Base-by-base conservation (phyloP, 176 grass and related monocot genomes). In the Carex cristatella region DNA sequence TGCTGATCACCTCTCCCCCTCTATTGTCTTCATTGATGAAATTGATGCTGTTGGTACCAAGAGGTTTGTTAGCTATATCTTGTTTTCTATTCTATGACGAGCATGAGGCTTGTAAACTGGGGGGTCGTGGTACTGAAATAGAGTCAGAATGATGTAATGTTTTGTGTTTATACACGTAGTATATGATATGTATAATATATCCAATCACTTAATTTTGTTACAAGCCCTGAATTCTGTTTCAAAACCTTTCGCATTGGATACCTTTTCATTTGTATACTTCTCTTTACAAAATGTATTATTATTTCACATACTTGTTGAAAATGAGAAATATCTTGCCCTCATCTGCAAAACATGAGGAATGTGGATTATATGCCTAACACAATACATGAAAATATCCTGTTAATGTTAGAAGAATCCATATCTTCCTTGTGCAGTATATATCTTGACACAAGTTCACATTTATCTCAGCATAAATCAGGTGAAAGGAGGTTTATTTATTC, bases 21-120 rank as follows among this genome's bases (percentile, higher is more conserved):
- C 94, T 0, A 96, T 96, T 64, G 94, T 96, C 76, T 96, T 96
- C 80, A 96, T 96, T 79, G 94, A 96, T 85, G 94, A 96, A 79
- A 96, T 96, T 0, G 94, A 96, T 82, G 94, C 94, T 5, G 87
- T 96, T 84, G 94, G 94, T 85, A 96, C 94, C 70, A 96, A 96
- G 85, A 96, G 94, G 87, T 94, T 81, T 60, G 70, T 83, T 44
- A 66, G 28, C 40, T 14, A 51, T 77, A 44, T 82, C 11, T 61
- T 37, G 35, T 76, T 54, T 76, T 76, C 5, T 11, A 12, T 54
- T 76, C 46, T 54, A 51, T 44, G 32, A 69, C 35, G 8, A 40
- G 13, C 40, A 15, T 42, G 3, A 15, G 0, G 14, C 33, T 40
- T 69, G 31, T 69, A 40, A 69, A 69, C 33, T 42, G 35, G 68